Conservation (phyloP, 352 stramenopile species). For the Pythium inflatum region DNA sequence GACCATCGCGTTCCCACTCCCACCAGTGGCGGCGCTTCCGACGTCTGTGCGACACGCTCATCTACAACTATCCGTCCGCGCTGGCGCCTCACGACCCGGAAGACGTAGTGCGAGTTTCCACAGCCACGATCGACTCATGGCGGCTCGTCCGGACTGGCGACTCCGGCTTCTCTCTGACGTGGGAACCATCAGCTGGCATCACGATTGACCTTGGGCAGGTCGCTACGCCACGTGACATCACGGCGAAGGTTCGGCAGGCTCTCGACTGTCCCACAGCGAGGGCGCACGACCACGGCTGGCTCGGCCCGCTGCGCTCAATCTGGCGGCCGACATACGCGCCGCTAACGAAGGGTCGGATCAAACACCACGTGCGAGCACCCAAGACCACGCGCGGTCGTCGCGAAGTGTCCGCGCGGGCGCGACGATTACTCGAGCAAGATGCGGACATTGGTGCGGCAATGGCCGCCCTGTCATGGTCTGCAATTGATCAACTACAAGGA, state of each 20-base stretch:
- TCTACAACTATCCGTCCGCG: conserved; percentile 1
- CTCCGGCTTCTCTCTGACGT: background rate
- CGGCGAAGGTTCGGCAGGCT: background rate
- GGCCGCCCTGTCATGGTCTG: background rate
- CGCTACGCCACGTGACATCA: background rate
- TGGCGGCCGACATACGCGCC: background rate
- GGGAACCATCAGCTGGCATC: background rate
- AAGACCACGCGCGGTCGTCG: background rate
- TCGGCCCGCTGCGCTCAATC: background rate
- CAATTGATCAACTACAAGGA: background rate
- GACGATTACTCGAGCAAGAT: background rate
- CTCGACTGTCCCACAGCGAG: background rate
- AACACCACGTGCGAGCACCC: background rate
- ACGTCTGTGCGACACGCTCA: background rate
- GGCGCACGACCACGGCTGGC: conserved; percentile 1
- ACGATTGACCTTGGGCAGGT: background rate
- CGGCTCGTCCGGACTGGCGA: background rate
- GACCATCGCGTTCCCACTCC: background rate
- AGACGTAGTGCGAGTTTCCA: background rate
- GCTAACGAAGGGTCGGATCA: background rate
- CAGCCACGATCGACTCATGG: background rate
- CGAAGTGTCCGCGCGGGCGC: background rate
- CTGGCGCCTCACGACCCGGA: background rate
- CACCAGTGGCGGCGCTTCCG: background rate
- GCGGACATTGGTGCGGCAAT: background rate